Conservation (phyloP, 306 rosid genomes). For the Inga oerstediana region DNA sequence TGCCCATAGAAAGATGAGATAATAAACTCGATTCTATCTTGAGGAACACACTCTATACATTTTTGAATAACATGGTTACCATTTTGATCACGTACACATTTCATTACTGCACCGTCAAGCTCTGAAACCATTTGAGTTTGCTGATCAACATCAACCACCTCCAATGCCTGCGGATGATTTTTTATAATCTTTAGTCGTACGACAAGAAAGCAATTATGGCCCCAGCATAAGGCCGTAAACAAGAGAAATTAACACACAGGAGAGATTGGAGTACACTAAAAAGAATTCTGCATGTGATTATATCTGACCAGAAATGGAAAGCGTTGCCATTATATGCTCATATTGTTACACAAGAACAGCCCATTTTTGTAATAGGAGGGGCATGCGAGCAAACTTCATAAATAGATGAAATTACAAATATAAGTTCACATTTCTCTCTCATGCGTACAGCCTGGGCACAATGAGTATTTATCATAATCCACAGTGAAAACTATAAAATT, state of each 20-base stretch:
- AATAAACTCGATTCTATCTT: conserved; percentile 83
- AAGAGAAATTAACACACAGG: conserved; percentile 13
- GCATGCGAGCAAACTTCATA: background rate
- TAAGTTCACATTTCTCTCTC: background rate
- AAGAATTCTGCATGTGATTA: background rate
- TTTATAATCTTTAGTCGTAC: conserved; percentile 4
- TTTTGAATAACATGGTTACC: conserved; percentile 97
- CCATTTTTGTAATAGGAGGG: background rate
- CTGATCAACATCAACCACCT: conserved; percentile 78
- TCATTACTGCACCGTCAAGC: conserved; percentile 86
- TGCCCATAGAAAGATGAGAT: conserved; percentile 92
- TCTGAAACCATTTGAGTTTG: conserved; percentile 88
- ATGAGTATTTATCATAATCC: conserved; percentile 7
- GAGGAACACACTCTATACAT: conserved; percentile 92
- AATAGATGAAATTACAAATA: background rate
- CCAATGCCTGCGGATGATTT: conserved; percentile 75
- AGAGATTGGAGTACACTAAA: background rate
- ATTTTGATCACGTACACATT: conserved; percentile 94
- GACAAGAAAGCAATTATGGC: conserved; percentile 16
- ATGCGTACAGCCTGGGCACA: conserved; percentile 1
- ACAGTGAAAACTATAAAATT: conserved; percentile 4
- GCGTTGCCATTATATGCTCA: background rate
- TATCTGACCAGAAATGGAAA: background rate
- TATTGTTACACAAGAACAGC: background rate
- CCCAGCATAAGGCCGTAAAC: background rate